These are phyloP conservation scores for Artemisia princeps DNA, from an alignment of 140 eudicot genomes.

Conservation along the genomic window DNA sequence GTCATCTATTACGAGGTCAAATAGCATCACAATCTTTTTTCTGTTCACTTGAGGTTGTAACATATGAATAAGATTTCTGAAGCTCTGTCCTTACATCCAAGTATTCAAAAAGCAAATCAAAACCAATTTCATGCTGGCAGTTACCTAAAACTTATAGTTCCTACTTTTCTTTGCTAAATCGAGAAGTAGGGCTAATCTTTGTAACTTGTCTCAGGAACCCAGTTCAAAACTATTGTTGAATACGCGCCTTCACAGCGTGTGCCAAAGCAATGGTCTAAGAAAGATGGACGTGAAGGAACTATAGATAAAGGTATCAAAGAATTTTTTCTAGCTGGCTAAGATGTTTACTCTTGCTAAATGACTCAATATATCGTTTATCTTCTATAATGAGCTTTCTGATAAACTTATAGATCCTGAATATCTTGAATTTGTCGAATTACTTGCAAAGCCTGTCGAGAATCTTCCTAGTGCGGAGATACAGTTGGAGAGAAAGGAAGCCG, in stretches of 20 bases:
- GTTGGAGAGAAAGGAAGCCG: conserved; percentile 94
- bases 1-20: background rate
- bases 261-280: conserved; percentile 73
- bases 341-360: conserved; percentile 12
- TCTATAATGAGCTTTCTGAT: conserved; percentile 16
- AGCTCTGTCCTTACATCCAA: no score
- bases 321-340: background rate
- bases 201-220: conserved; percentile 49
- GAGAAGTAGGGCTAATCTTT: conserved; percentile 13
- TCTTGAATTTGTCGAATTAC: conserved; percentile 72
- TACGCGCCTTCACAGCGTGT: conserved; percentile 97
- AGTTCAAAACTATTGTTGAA: conserved; percentile 76
- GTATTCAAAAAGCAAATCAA: no score
- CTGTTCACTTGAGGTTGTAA: background rate
- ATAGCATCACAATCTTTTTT: background rate
- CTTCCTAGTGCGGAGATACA: conserved; percentile 98
- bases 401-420: conserved; percentile 76
- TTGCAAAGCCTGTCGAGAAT: conserved; percentile 88
- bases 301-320: conserved; percentile 56
- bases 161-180: background rate
- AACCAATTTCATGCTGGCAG: no score
- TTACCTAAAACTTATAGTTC: background rate
- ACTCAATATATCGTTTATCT: conserved; percentile 6
- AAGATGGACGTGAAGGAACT: conserved; percentile 96
- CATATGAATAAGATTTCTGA: background rate